phyloP scores from a whole-genome alignment of 805 yeast genomes.

The Lipomyces kockii region DNA sequence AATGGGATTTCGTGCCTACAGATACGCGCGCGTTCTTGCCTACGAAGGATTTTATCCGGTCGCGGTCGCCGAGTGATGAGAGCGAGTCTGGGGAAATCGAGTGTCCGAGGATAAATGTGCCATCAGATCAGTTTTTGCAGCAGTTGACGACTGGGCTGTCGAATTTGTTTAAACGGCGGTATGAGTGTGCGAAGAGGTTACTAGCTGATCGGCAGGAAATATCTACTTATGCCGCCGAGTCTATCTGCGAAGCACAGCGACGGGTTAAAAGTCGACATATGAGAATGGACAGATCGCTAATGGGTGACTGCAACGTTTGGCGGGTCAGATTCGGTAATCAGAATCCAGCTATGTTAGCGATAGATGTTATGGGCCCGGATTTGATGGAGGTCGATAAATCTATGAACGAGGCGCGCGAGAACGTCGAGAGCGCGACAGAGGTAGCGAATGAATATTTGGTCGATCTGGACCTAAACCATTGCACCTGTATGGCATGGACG shows the following conservation, averaged over 20 bases:
- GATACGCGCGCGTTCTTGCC: too few relatives aligned
- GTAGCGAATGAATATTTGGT: conserved; percentile 20
- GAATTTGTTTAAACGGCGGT: conserved; percentile 12
- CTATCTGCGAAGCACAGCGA: not conserved
- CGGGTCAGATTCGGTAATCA: conserved; percentile 11
- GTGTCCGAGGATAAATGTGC: conserved; percentile 21
- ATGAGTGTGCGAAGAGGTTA: not conserved
- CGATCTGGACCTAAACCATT: conserved; percentile 17
- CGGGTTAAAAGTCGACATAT: not conserved
- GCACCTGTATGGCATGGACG: conserved; percentile 28
- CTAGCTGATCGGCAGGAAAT: conserved; percentile 4
- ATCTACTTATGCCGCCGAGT: conserved; percentile 12
- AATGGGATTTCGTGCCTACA: conserved; percentile 14
- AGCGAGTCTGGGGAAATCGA: too few relatives aligned
- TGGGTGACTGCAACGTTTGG: conserved; percentile 9
- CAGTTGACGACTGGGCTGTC: conserved; percentile 18
- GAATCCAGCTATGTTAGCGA: conserved; percentile 8
- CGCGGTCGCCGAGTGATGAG: too few relatives aligned
- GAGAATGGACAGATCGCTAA: not conserved
- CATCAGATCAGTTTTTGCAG: conserved; percentile 22
- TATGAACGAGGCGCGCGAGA: too few relatives aligned
- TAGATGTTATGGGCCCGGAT: not conserved
- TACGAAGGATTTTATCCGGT: too few relatives aligned
- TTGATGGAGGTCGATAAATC: too few relatives aligned
- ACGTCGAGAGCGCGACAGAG: not conserved